Percentiles rank a stretch among this genome's conserved stretches.
Evolutionary conservation across 2,329 filamentous ascomycete genomes (phyloP).

Genomic region (Stromatinia cepivora): DNA sequence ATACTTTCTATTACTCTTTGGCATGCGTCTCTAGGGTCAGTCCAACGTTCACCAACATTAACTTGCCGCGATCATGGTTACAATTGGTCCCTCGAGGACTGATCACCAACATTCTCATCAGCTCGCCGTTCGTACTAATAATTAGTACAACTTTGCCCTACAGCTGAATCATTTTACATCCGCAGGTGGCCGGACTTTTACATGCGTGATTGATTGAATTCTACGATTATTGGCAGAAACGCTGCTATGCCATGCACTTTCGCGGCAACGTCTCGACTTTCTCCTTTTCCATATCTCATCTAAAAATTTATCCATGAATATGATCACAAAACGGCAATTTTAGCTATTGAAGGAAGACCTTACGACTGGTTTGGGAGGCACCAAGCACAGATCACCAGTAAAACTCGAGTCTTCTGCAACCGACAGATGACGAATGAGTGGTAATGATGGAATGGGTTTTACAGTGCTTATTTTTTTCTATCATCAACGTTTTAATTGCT

Average conservation of each 20-base stretch:
- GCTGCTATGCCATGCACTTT: slow-evolving; percentile 24
- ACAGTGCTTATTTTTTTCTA: not conserved
- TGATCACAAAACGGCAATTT: not conserved
- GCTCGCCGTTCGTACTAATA: slow-evolving; percentile 22
- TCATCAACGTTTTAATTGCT: not conserved
- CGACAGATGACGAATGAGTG: slow-evolving; percentile 6
- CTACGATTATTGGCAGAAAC: slow-evolving; percentile 23
- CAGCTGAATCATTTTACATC: slow-evolving; percentile 23
- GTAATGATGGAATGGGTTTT: not conserved
- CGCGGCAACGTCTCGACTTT: slow-evolving; percentile 20
- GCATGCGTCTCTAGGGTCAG: slow-evolving; percentile 17
- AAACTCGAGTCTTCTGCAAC: slow-evolving; percentile 1
- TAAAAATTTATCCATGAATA: not conserved
- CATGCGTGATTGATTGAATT: slow-evolving; percentile 24
- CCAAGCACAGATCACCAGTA: slow-evolving; percentile 4
- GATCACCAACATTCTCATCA: slow-evolving; percentile 23
- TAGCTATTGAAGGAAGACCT: not conserved
- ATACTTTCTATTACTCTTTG: slow-evolving; percentile 13
- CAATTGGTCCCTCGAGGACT: slow-evolving; percentile 25
- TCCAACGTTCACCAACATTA: slow-evolving; percentile 27
- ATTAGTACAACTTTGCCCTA: slow-evolving; percentile 25
- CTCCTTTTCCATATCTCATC: slow-evolving; percentile 3
- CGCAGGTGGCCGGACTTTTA: slow-evolving; percentile 25
- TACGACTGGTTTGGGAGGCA: not conserved
- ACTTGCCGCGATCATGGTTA: slow-evolving; percentile 29